A percentile compares a stretch with the other conserved stretches of the same genome.
Evolutionary conservation across 176 grass and related monocot species (phyloP).

Genomic region (Rhynchospora breviuscula): DNA sequence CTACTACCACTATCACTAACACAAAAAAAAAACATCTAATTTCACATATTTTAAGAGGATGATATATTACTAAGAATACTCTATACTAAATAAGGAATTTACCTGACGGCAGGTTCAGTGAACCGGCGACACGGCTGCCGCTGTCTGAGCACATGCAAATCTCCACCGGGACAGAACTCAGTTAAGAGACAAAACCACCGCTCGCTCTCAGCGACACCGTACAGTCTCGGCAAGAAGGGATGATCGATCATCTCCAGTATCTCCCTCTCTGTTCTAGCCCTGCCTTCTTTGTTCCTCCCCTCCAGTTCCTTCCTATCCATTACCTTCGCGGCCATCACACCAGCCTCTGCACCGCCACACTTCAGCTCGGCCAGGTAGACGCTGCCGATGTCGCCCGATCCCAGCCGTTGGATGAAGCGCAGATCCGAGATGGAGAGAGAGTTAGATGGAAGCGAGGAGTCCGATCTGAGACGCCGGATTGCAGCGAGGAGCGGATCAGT

Average conservation of each 20-base stretch:
- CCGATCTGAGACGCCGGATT: conserved; percentile 30
- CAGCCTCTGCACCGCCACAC: not conserved
- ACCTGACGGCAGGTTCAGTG: conserved; percentile 89
- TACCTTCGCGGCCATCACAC: conserved; percentile 81
- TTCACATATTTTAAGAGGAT: not conserved
- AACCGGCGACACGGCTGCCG: conserved; percentile 67
- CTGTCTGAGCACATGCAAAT: conserved; percentile 95
- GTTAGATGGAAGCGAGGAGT: not conserved
- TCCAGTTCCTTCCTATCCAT: conserved; percentile 87
- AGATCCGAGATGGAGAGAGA: conserved; percentile 57
- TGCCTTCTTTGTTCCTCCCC: conserved; percentile 70
- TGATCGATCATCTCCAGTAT: conserved; percentile 92
- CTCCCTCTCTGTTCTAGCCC: conserved; percentile 83
- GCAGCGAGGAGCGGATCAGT: not conserved
- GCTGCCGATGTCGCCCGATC: conserved; percentile 87
- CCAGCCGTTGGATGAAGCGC: conserved; percentile 66
- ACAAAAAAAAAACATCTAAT: not conserved
- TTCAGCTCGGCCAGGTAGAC: conserved; percentile 88
- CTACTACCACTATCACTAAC: not conserved
- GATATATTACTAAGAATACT: not conserved
- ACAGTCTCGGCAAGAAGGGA: conserved; percentile 78
- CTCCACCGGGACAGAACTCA: conserved; percentile 99
- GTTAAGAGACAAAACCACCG: conserved; percentile 94
- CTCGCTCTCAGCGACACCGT: conserved; percentile 67
- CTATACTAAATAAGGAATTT: not conserved